phyloP scores from a whole-genome alignment of 257 asterid species.

The Nicotiana sylvestris region DNA sequence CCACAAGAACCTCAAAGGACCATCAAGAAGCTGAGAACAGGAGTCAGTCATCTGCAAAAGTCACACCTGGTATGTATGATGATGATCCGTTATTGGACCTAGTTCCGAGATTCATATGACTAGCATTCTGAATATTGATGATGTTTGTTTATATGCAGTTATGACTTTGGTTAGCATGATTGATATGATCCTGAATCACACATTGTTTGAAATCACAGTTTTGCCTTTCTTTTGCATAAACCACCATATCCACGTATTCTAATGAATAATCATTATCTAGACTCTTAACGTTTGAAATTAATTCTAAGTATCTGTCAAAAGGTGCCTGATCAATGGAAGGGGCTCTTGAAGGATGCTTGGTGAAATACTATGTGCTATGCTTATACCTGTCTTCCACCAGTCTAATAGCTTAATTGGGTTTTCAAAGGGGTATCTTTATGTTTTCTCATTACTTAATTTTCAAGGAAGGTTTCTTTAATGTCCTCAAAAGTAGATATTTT shows the following conservation, averaged over 20 bases:
- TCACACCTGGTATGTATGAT: slow-evolving; percentile 52
- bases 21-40: slow-evolving; percentile 63
- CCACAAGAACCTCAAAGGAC: slow-evolving; percentile 52
- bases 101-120: background rate
- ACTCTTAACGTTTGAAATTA: background rate
- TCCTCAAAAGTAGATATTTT: background rate
- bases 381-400: background rate
- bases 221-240: background rate
- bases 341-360: background rate
- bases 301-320: background rate
- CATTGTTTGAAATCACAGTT: background rate
- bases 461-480: background rate
- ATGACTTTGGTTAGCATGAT: slow-evolving; percentile 3
- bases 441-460: background rate
- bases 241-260: background rate
- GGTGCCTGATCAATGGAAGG: background rate
- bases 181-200: background rate
- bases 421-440: background rate
- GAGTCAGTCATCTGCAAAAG: slow-evolving; percentile 42
- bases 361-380: background rate
- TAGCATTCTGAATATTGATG: background rate
- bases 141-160: background rate
- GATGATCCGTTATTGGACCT: slow-evolving; percentile 1
- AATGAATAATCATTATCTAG: background rate
- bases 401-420: background rate